Evolutionary conservation across 2,329 filamentous ascomycete species (phyloP).

Genomic region (Penicillium hordei): DNA sequence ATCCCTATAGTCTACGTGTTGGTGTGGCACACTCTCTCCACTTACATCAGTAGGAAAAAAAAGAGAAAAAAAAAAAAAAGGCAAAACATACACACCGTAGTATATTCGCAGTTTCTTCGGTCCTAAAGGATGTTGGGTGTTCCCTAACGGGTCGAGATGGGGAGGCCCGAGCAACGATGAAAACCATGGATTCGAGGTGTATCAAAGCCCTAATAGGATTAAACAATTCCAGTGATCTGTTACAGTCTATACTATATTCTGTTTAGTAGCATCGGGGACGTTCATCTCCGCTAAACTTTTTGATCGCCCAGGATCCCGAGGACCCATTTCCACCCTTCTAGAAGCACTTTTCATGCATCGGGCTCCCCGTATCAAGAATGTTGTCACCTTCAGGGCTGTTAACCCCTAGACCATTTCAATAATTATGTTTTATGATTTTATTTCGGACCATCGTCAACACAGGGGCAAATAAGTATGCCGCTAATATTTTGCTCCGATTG

Average conservation of each 20-base stretch:
- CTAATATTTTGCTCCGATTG: constrained; percentile 1
- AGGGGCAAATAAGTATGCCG: constrained; percentile 5
- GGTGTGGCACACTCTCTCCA: not conserved
- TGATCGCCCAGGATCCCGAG: not conserved
- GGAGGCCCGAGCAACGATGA: not conserved
- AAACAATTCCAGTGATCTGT: not conserved
- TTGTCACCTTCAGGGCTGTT: not conserved
- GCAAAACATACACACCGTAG: not conserved
- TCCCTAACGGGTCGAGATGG: not conserved
- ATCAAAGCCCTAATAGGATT: not conserved
- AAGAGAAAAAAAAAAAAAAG: not conserved
- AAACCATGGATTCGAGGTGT: not conserved
- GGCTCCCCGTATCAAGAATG: constrained; percentile 1
- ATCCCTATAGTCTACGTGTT: not conserved
- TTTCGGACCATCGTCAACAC: not conserved
- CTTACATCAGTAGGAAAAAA: not conserved
- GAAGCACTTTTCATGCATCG: constrained; percentile 4
- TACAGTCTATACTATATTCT: not conserved
- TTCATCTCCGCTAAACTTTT: not conserved
- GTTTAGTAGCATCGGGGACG: not conserved
- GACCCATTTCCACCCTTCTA: not conserved
- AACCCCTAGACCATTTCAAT: not conserved
- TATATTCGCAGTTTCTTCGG: not conserved
- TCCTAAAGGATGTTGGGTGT: not conserved
- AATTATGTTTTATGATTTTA: not conserved